Evolutionary conservation across 2,329 filamentous ascomycete species (phyloP).

Genomic region (Colletotrichum sp.): DNA sequence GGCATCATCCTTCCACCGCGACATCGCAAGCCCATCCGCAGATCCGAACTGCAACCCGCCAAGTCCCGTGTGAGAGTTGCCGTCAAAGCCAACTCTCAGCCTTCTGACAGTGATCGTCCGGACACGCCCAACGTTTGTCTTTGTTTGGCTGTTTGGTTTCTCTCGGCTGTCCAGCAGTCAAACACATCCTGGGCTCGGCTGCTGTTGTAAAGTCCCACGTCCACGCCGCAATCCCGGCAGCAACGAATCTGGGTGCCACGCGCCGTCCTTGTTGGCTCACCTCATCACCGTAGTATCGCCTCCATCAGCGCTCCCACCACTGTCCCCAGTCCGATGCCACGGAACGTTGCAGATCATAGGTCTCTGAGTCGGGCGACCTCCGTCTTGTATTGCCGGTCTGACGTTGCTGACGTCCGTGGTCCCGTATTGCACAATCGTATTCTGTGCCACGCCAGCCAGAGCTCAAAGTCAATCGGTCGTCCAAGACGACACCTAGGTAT

Average conservation of each 20-base stretch:
- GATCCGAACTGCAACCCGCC: not conserved
- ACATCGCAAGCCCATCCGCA: not conserved
- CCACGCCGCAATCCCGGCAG: not conserved
- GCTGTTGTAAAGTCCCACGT: not conserved
- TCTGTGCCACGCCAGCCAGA: not conserved
- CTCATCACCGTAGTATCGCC: conserved; percentile 6
- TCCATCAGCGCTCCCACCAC: not conserved
- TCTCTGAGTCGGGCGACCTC: conserved; percentile 3
- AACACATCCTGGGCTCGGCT: not conserved
- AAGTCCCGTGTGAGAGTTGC: not conserved
- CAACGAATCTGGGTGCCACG: not conserved
- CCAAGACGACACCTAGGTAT: not conserved
- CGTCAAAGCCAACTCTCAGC: not conserved
- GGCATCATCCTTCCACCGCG: not conserved
- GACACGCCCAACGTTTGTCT: not conserved
- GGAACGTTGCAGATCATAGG: conserved; percentile 1
- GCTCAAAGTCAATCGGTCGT: not conserved
- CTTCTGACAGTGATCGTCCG: not conserved
- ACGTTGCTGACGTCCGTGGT: not conserved
- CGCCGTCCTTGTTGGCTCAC: conserved; percentile 3
- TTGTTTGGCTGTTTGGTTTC: not conserved
- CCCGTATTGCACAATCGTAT: not conserved
- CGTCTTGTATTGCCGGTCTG: not conserved
- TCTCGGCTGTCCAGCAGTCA: not conserved
- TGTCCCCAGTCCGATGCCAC: not conserved